Conservation (phyloP, 2,329 filamentous ascomycete species). For the Paraconiothyrium brasiliense region DNA sequence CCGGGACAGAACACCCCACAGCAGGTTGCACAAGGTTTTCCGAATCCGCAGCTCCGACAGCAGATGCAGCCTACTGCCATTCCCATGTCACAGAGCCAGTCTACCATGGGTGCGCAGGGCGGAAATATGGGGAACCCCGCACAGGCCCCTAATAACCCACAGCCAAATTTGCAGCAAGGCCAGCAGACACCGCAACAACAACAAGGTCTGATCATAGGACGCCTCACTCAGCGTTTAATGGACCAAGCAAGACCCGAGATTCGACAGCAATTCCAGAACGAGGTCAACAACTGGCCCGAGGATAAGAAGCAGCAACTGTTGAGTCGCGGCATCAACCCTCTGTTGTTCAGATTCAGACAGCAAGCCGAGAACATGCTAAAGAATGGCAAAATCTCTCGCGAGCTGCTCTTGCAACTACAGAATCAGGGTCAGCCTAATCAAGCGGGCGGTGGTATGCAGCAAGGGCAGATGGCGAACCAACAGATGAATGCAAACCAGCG, state of each 20-base stretch:
- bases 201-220: conserved; percentile 49
- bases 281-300: conserved; percentile 55
- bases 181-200: conserved; percentile 33
- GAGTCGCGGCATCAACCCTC: conserved; percentile 58
- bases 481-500: conserved; percentile 40
- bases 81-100: conserved; percentile 45
- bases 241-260: conserved; percentile 59
- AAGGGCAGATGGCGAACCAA: conserved; percentile 39
- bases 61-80: conserved; percentile 63
- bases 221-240: conserved; percentile 58
- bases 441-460: conserved; percentile 48
- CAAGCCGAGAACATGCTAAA: conserved; percentile 53
- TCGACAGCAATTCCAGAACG: conserved; percentile 53
- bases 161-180: conserved; percentile 43
- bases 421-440: conserved; percentile 20
- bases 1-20: conserved; percentile 52
- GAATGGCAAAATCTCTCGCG: conserved; percentile 30
- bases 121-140: conserved; percentile 33
- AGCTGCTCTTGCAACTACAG: conserved; percentile 15
- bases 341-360: conserved; percentile 61
- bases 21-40: conserved; percentile 55
- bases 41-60: conserved; percentile 59
- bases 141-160: conserved; percentile 42
- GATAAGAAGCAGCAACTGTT: conserved; percentile 59
- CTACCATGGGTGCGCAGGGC: conserved; percentile 45